Conservation (phyloP, 805 yeast species). For the Yamadazyma sp. region DNA sequence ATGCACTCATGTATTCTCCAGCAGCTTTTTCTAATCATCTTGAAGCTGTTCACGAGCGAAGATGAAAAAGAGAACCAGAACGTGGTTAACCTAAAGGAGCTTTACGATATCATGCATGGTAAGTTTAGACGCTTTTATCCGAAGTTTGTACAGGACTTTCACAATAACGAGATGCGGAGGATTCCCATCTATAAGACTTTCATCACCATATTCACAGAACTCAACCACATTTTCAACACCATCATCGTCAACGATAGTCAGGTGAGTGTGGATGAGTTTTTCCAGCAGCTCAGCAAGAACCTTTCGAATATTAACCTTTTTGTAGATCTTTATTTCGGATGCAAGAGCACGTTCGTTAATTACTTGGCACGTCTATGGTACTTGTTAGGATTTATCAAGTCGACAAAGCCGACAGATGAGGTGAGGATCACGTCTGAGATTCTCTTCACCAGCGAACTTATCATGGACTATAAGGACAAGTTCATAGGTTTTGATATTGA, state of each 20-base stretch:
- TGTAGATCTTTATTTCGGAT: slow-evolving; percentile 25
- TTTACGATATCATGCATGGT: slow-evolving; percentile 12
- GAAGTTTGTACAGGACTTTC: slow-evolving; percentile 16
- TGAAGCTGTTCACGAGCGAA: slow-evolving; percentile 14
- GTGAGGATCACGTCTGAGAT: slow-evolving; percentile 17
- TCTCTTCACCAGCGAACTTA: slow-evolving; percentile 19
- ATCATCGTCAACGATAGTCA: slow-evolving; percentile 6
- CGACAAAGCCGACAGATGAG: slow-evolving; percentile 11
- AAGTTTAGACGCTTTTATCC: slow-evolving; percentile 17
- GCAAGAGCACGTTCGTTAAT: slow-evolving; percentile 21
- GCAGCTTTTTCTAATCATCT: slow-evolving; percentile 21
- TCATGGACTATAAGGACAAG: slow-evolving; percentile 15
- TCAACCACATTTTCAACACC: slow-evolving; percentile 7
- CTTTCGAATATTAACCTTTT: slow-evolving; percentile 18
- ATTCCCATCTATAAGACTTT: slow-evolving; percentile 11
- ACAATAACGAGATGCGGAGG: neutral
- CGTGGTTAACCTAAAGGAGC: slow-evolving; percentile 15
- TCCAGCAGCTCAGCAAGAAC: slow-evolving; percentile 9
- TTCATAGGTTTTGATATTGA: slow-evolving; percentile 23
- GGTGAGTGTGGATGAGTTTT: slow-evolving; percentile 13
- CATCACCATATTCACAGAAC: slow-evolving; percentile 11
- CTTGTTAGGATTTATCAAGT: slow-evolving; percentile 20
- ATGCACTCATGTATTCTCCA: slow-evolving; percentile 21
- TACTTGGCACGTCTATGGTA: slow-evolving; percentile 26
- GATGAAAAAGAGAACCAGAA: slow-evolving; percentile 2